Evolutionary conservation across 148 eudicot genomes (phyloP).

Genomic region (Cornus suecica): DNA sequence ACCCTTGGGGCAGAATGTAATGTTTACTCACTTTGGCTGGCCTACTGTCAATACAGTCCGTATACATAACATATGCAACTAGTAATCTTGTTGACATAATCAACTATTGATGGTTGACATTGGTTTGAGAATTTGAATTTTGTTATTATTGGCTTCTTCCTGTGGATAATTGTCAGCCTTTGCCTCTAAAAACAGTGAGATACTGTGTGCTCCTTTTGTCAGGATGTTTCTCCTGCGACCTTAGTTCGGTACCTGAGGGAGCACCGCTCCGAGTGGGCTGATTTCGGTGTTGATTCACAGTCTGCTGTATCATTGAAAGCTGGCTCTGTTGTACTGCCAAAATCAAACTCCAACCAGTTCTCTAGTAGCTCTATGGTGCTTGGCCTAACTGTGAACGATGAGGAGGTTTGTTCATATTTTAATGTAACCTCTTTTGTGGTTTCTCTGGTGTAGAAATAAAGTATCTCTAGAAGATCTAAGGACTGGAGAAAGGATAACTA

Average conservation of each 20-base stretch:
- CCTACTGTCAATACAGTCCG: background rate
- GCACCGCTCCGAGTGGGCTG: slow-evolving; percentile 13
- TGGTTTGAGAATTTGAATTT: background rate
- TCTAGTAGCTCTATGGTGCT: background rate
- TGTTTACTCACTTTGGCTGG: background rate
- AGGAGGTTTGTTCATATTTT: slow-evolving; percentile 1
- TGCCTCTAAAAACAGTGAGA: background rate
- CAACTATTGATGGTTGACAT: background rate
- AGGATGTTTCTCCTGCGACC: slow-evolving; percentile 2
- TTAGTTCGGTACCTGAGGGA: slow-evolving; percentile 10
- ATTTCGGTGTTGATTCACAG: background rate
- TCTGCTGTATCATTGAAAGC: slow-evolving; percentile 9
- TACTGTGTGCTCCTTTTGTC: background rate
- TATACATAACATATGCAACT: background rate
- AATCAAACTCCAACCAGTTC: background rate
- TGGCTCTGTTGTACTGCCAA: background rate
- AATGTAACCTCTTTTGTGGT: background rate
- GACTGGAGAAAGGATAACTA: background rate
- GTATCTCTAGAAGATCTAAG: background rate
- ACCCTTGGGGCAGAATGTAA: background rate
- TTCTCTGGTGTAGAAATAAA: background rate
- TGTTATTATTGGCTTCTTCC: background rate
- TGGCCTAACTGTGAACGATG: background rate
- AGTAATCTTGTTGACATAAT: background rate
- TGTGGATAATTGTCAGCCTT: background rate